phyloP scores from a whole-genome alignment of 2,329 filamentous ascomycete genomes.

The Colletotrichum euphorbiae region DNA sequence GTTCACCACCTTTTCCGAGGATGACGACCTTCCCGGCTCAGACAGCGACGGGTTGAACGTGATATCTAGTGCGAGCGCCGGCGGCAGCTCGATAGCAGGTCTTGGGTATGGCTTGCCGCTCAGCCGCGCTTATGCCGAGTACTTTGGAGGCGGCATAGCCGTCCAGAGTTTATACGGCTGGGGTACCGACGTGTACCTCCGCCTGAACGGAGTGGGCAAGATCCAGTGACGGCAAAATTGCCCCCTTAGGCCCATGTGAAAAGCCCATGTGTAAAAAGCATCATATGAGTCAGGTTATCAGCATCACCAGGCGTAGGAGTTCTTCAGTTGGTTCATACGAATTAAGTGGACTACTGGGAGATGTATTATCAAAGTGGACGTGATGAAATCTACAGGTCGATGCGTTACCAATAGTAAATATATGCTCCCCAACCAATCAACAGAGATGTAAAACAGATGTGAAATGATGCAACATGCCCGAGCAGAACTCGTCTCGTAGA shows the following conservation, averaged over 20 bases:
- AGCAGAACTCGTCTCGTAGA: conserved; percentile 22
- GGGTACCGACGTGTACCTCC: conserved; percentile 79
- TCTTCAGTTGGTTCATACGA: neutral
- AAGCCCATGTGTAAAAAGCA: neutral
- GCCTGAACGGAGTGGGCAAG: conserved; percentile 71
- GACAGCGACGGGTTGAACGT: conserved; percentile 77
- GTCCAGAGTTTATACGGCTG: conserved; percentile 97
- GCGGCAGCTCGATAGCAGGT: conserved; percentile 87
- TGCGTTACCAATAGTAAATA: conserved; percentile 7
- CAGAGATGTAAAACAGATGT: neutral
- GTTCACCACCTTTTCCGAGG: conserved; percentile 90
- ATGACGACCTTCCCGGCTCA: conserved; percentile 56
- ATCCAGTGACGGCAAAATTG: conserved; percentile 51
- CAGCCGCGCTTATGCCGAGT: conserved; percentile 94
- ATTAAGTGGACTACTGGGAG: conserved; percentile 33
- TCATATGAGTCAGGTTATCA: neutral
- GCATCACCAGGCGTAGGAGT: neutral
- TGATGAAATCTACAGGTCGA: conserved; percentile 10
- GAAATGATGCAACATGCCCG: conserved; percentile 16
- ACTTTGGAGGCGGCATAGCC: conserved; percentile 94
- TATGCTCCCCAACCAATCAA: conserved; percentile 11
- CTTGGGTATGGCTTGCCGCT: conserved; percentile 93
- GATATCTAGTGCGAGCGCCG: conserved; percentile 77
- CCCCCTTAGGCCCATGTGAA: neutral
- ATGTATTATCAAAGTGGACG: conserved; percentile 34